A percentile compares a stretch with the other conserved stretches of the same genome.
Conservation (phyloP, 805 yeast genomes). For the Yarrowia porcina region DNA sequence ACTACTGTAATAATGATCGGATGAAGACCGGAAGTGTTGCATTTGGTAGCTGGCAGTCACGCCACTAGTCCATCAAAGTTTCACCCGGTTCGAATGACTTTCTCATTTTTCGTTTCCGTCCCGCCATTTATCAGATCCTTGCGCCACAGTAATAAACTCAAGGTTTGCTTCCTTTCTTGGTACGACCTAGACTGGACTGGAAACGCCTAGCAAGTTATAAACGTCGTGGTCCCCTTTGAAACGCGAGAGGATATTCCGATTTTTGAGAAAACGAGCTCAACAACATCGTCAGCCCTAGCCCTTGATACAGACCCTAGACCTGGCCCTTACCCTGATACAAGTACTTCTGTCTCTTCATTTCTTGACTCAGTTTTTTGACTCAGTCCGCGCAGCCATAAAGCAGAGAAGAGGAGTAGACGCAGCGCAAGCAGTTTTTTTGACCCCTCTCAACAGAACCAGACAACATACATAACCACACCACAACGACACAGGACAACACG, state of each 20-base stretch:
- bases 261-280: neutral
- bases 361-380: slow-evolving; percentile 1
- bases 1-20: neutral
- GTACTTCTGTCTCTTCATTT: neutral
- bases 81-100: neutral
- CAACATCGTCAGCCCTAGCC: no score
- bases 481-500: neutral
- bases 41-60: no score
- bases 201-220: neutral
- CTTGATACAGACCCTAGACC: neutral
- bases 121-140: slow-evolving; percentile 1
- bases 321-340: neutral
- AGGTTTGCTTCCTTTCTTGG: neutral
- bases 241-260: neutral
- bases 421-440: neutral
- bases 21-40: neutral
- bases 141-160: neutral
- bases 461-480: neutral
- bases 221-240: neutral
- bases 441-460: no score
- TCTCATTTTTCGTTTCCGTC: neutral
- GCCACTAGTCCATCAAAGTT: no score
- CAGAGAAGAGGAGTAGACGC: neutral
- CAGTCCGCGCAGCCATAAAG: slow-evolving; percentile 9
- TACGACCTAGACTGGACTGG: neutral